These are phyloP conservation scores for Xylaria curta DNA, from an alignment of 495 filamentous ascomycete species.

Conservation along the genomic window DNA sequence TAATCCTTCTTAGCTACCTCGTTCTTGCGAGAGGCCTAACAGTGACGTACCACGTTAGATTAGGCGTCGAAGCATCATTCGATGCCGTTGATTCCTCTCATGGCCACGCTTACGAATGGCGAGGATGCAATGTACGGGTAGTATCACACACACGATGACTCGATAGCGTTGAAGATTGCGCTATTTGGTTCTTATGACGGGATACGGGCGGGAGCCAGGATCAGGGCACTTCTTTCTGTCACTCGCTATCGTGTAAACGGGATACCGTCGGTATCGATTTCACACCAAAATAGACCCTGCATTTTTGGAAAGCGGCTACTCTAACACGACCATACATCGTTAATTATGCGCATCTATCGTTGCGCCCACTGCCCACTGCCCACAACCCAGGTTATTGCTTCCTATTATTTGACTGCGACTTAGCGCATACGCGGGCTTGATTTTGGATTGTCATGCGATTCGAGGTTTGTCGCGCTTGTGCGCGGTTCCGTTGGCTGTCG, in stretches of 20 bases:
- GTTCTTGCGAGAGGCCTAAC: background rate
- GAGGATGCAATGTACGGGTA: background rate
- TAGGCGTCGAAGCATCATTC: slow-evolving; percentile 4
- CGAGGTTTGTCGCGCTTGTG: slow-evolving; percentile 8
- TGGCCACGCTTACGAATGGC: background rate
- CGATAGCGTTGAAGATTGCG: background rate
- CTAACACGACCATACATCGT: slow-evolving; percentile 10
- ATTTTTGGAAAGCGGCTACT: slow-evolving; percentile 19
- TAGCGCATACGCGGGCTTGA: background rate
- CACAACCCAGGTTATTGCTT: background rate
- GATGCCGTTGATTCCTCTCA: background rate
- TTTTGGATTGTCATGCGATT: slow-evolving; percentile 4
- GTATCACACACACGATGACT: slow-evolving; percentile 7
- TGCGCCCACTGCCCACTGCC: slow-evolving; percentile 4
- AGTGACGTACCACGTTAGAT: background rate
- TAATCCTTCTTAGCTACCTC: background rate
- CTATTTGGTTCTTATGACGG: background rate
- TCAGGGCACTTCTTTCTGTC: slow-evolving; percentile 1
- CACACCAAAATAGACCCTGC: slow-evolving; percentile 1
- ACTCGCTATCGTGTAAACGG: background rate
- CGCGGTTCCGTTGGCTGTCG: slow-evolving; percentile 8
- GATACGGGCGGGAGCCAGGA: background rate
- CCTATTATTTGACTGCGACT: background rate
- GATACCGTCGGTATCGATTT: background rate
- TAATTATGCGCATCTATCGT: slow-evolving; percentile 7